These are phyloP conservation scores for Neurospora sp. DNA, from an alignment of 495 filamentous ascomycete genomes.

Conservation along the genomic window DNA sequence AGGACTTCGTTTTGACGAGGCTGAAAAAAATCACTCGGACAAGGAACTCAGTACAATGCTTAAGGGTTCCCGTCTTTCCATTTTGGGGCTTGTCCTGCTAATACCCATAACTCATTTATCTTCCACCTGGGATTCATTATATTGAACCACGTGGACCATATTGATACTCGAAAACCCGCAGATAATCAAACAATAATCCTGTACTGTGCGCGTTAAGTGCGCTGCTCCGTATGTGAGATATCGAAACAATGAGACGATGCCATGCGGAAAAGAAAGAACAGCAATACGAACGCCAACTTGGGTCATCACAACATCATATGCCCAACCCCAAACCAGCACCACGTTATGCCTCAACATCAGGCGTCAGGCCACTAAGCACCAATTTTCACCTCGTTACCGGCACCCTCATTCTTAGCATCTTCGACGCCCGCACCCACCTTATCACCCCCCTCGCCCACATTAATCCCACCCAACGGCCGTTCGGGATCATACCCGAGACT, in stretches of 20 bases:
- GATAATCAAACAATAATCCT: background rate
- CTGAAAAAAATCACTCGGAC: background rate
- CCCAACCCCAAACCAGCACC: background rate
- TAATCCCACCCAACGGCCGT: slow-evolving; percentile 23
- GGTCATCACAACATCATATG: background rate
- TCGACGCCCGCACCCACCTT: slow-evolving; percentile 13
- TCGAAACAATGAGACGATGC: background rate
- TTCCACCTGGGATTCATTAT: background rate
- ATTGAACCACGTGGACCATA: background rate
- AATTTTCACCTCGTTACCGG: background rate
- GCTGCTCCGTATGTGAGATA: background rate
- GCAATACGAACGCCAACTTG: background rate
- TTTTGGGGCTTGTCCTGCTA: background rate
- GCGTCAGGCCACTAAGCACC: background rate
- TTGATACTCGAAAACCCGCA: background rate
- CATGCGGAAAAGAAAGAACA: background rate
- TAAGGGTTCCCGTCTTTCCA: background rate
- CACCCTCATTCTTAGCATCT: slow-evolving; percentile 1
- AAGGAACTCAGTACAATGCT: background rate
- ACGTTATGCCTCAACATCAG: background rate
- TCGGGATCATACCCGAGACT: slow-evolving; percentile 73
- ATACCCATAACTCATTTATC: background rate
- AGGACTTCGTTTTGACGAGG: background rate
- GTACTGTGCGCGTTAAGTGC: background rate
- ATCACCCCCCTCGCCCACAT: background rate